These are phyloP conservation scores for Mucor indicus DNA, from an alignment of 371 early-diverging fungal genomes.

Conservation along the genomic window DNA sequence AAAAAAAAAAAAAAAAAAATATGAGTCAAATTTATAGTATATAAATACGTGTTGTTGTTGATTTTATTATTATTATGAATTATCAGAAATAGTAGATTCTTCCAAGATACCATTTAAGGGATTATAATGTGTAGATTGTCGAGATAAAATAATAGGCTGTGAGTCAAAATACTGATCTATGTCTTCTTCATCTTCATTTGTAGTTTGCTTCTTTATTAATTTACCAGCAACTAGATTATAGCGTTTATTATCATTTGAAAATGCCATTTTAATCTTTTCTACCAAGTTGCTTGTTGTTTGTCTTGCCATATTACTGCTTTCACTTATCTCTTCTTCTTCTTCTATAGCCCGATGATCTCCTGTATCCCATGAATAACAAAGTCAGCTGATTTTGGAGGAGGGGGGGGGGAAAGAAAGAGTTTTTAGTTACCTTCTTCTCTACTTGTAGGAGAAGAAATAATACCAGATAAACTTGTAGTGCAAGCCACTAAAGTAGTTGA, in stretches of 20 bases:
- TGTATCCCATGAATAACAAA: too few relatives aligned
- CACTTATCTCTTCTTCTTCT: too few relatives aligned
- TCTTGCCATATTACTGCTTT: not conserved
- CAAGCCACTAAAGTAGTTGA: conserved; percentile 20
- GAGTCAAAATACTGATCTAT: not conserved
- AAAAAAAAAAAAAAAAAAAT: too few relatives aligned
- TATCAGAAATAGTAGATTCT: conserved; percentile 6
- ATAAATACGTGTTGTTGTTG: too few relatives aligned
- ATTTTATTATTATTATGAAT: too few relatives aligned
- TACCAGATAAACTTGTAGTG: conserved; percentile 20
- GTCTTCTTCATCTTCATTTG: conserved; percentile 1
- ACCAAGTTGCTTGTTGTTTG: conserved; percentile 18
- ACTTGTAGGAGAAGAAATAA: conserved; percentile 6
- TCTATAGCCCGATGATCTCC: too few relatives aligned
- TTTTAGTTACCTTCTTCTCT: not conserved
- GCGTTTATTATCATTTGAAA: conserved; percentile 19
- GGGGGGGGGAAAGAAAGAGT: too few relatives aligned
- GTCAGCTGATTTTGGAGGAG: too few relatives aligned
- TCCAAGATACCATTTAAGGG: conserved; percentile 14
- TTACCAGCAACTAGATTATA: too few relatives aligned
- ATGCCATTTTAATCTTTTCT: conserved; percentile 41
- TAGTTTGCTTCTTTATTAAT: not conserved
- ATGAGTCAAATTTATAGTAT: too few relatives aligned
- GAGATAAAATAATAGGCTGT: conserved; percentile 14
- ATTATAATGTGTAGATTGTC: conserved; percentile 21